A percentile compares a stretch with the other conserved stretches of the same genome.
These are phyloP conservation scores for Lumnitzera racemosa DNA, from an alignment of 345 rosid species.

Conservation along the genomic window DNA sequence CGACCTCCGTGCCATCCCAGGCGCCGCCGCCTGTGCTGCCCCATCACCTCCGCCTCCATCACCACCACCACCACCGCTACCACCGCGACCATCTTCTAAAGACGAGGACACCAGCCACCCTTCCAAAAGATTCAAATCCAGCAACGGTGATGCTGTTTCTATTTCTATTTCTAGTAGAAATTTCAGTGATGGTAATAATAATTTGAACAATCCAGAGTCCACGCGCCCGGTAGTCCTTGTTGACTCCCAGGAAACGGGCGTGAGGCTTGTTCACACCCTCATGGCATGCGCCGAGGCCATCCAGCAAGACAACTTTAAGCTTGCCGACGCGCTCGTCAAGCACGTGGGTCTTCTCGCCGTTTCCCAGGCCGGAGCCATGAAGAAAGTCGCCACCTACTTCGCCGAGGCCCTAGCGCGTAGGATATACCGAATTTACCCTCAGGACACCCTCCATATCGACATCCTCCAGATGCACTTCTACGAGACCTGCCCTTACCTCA, in stretches of 20 bases:
- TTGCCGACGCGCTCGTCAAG: conserved; percentile 77
- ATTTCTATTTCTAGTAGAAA: conserved; percentile 1
- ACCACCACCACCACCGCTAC: too few species aligned
- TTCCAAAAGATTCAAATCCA: conserved; percentile 28
- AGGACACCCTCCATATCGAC: conserved; percentile 30
- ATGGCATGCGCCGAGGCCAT: conserved; percentile 87
- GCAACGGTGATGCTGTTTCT: conserved; percentile 11
- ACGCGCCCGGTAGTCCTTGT: conserved; percentile 62
- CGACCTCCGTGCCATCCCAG: conserved; percentile 78
- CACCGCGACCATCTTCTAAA: not conserved
- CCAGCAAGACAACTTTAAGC: conserved; percentile 48
- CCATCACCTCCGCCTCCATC: too few species aligned
- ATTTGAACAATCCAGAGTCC: conserved; percentile 16
- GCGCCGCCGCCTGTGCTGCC: conserved; percentile 35
- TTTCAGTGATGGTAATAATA: too few species aligned
- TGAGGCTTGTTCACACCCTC: conserved; percentile 74
- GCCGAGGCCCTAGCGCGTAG: conserved; percentile 75
- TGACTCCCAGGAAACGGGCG: conserved; percentile 81
- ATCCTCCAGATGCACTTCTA: conserved; percentile 78
- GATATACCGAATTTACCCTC: conserved; percentile 63
- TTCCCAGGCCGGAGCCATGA: conserved; percentile 79
- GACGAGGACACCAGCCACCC: conserved; percentile 14
- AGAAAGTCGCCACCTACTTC: conserved; percentile 89
- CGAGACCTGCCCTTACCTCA: conserved; percentile 83
- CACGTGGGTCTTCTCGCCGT: conserved; percentile 61